These are phyloP conservation scores for Hypoxylon sp. DNA, from an alignment of 2,329 filamentous ascomycete species.

Conservation along the genomic window DNA sequence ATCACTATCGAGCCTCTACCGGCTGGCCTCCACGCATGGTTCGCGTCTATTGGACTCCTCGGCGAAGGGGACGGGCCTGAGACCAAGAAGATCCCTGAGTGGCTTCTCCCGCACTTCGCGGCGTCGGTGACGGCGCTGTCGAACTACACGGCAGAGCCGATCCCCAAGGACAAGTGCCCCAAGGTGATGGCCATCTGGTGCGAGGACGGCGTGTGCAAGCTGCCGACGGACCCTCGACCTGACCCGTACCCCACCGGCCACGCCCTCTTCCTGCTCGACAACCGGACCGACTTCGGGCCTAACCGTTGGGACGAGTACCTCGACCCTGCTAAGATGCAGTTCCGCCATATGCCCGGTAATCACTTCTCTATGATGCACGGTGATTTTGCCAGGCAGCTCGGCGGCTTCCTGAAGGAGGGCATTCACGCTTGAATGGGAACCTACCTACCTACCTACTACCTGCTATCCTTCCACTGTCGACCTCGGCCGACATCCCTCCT, in stretches of 20 bases:
- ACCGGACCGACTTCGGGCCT: slow-evolving; percentile 73
- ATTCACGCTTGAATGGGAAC: slow-evolving; percentile 39
- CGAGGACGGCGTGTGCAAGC: slow-evolving; percentile 75
- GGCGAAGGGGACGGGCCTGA: slow-evolving; percentile 64
- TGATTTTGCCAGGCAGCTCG: slow-evolving; percentile 47
- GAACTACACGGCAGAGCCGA: slow-evolving; percentile 71
- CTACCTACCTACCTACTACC: too few species aligned
- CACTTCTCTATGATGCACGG: slow-evolving; percentile 82
- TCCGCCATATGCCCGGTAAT: slow-evolving; percentile 73
- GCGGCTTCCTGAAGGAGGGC: slow-evolving; percentile 45
- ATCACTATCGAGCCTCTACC: slow-evolving; percentile 74
- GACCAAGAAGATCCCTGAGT: slow-evolving; percentile 68
- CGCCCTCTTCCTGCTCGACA: slow-evolving; percentile 75
- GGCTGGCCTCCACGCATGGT: slow-evolving; percentile 72
- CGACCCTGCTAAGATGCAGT: slow-evolving; percentile 66
- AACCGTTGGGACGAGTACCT: slow-evolving; percentile 75
- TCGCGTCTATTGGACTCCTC: slow-evolving; percentile 74
- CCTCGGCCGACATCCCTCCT: too few species aligned
- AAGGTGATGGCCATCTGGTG: slow-evolving; percentile 74
- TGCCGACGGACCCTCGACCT: slow-evolving; percentile 70
- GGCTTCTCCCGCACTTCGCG: slow-evolving; percentile 77
- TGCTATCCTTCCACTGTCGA: too few species aligned
- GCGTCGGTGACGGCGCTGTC: slow-evolving; percentile 73
- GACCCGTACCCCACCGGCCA: slow-evolving; percentile 66
- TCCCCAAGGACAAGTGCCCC: slow-evolving; percentile 66